A percentile compares a stretch with the other conserved stretches of the same genome.
Evolutionary conservation across 2,329 filamentous ascomycete genomes (phyloP).

Genomic region (Fonsecaea erecta): DNA sequence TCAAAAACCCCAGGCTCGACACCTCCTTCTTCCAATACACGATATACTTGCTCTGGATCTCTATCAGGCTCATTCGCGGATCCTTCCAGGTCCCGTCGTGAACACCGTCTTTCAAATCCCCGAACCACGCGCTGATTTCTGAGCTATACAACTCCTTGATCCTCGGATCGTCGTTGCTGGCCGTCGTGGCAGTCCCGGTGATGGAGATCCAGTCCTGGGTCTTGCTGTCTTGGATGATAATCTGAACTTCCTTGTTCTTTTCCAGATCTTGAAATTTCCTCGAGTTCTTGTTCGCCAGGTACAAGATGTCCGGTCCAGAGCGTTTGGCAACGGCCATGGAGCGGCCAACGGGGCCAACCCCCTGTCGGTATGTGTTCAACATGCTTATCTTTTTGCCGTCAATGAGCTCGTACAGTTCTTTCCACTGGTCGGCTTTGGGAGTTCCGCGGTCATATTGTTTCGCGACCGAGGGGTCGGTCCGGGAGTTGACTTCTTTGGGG

Average conservation of each 20-base stretch:
- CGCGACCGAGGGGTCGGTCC: constrained; percentile 54
- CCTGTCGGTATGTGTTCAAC: constrained; percentile 30
- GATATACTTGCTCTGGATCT: constrained; percentile 48
- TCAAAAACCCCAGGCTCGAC: constrained; percentile 44
- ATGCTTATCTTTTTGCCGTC: constrained; percentile 52
- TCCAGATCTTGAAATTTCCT: constrained; percentile 54
- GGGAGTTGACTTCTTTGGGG: constrained; percentile 47
- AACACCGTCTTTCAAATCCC: constrained; percentile 55
- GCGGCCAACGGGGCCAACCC: constrained; percentile 42
- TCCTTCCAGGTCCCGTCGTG: constrained; percentile 54
- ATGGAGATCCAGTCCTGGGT: constrained; percentile 56
- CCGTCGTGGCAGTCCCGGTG: constrained; percentile 49
- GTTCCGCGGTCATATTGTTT: constrained; percentile 55
- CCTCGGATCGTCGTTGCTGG: constrained; percentile 51
- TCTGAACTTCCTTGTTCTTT: constrained; percentile 48
- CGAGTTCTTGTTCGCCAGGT: constrained; percentile 55
- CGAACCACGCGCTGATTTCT: constrained; percentile 53
- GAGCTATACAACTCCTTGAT: constrained; percentile 55
- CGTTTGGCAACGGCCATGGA: constrained; percentile 54
- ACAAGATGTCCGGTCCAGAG: constrained; percentile 56
- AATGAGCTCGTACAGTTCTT: constrained; percentile 54
- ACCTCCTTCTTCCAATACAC: constrained; percentile 47
- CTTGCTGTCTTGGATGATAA: constrained; percentile 54
- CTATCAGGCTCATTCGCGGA: constrained; percentile 53
- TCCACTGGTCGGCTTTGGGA: constrained; percentile 51